Evolutionary conservation across 768 basidiomycete species (phyloP).

Genomic region (Tylopilus sp.): DNA sequence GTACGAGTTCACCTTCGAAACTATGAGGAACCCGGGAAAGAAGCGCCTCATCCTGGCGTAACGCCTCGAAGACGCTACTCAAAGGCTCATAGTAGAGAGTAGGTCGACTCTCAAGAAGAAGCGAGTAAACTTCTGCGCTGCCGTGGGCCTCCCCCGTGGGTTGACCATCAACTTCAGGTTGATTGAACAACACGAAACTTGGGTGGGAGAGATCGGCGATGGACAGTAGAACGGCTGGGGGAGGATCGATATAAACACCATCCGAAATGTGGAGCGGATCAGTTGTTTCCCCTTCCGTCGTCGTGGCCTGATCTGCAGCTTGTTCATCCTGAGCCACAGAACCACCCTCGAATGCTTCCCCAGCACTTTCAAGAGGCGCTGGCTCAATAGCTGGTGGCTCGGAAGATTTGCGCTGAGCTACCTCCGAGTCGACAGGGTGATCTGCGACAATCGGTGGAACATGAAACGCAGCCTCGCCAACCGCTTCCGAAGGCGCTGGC

Average conservation of each 20-base stretch:
- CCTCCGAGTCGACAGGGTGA: conserved; percentile 3
- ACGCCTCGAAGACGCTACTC: conserved; percentile 63
- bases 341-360: conserved; percentile 5
- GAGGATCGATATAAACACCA: conserved; percentile 72
- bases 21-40: conserved; percentile 45
- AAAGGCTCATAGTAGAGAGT: conserved; percentile 78
- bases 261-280: conserved; percentile 62
- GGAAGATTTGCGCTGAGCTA: conserved; percentile 8
- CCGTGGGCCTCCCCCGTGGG: conserved; percentile 13
- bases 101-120: conserved; percentile 61
- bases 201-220: conserved; percentile 38
- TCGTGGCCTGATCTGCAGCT: conserved; percentile 6
- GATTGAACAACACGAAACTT: conserved; percentile 56
- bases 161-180: conserved; percentile 34
- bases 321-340: conserved; percentile 10
- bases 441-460: conserved; percentile 6
- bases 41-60: conserved; percentile 56
- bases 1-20: conserved; percentile 56
- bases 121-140: conserved; percentile 23
- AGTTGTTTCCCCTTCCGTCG: conserved; percentile 10
- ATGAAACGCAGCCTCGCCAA: conserved; percentile 2
- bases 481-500: conserved; percentile 1
- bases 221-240: conserved; percentile 61
- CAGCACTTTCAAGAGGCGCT: conserved; percentile 1
- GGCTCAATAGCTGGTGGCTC: conserved; percentile 11